Conservation (phyloP, 495 filamentous ascomycete genomes). For the Aspergillus mulundensis region DNA sequence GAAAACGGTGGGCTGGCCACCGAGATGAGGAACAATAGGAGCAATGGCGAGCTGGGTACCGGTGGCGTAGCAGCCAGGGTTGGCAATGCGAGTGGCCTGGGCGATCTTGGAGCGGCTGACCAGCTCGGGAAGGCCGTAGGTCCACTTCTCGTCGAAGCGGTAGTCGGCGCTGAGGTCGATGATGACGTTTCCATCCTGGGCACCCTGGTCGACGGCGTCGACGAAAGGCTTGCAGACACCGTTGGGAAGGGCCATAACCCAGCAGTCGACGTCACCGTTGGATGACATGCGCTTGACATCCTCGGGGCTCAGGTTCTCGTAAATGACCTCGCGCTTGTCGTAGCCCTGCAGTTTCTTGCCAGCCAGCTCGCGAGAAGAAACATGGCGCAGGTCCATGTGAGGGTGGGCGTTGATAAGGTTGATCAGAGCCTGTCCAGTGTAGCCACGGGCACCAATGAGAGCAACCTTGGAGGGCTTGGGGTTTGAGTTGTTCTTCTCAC, state of each 20-base stretch:
- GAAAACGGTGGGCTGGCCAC: conserved; percentile 79
- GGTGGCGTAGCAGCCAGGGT: conserved; percentile 96
- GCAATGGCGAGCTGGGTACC: conserved; percentile 91
- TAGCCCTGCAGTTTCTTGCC: conserved; percentile 91
- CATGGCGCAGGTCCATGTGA: conserved; percentile 89
- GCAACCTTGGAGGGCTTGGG: conserved; percentile 76
- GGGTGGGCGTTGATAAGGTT: conserved; percentile 85
- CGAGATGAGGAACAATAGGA: conserved; percentile 74
- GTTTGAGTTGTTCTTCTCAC: conserved; percentile 85
- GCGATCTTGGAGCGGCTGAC: conserved; percentile 72
- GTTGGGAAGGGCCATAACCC: conserved; percentile 97
- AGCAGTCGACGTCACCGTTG: conserved; percentile 91
- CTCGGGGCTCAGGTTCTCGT: conserved; percentile 86
- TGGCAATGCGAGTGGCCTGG: conserved; percentile 81
- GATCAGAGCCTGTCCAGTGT: conserved; percentile 92
- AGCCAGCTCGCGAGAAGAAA: conserved; percentile 89
- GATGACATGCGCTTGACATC: conserved; percentile 89
- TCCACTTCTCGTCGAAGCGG: conserved; percentile 86
- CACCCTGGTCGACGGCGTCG: conserved; percentile 77
- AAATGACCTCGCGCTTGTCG: conserved; percentile 86
- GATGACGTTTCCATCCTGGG: conserved; percentile 71
- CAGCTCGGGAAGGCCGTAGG: conserved; percentile 92
- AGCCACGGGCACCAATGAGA: conserved; percentile 92
- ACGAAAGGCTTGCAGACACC: conserved; percentile 96
- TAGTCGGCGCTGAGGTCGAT: conserved; percentile 95